Base-by-base conservation (phyloP, 495 filamentous ascomycete species). In the Annulohypoxylon nitens region DNA sequence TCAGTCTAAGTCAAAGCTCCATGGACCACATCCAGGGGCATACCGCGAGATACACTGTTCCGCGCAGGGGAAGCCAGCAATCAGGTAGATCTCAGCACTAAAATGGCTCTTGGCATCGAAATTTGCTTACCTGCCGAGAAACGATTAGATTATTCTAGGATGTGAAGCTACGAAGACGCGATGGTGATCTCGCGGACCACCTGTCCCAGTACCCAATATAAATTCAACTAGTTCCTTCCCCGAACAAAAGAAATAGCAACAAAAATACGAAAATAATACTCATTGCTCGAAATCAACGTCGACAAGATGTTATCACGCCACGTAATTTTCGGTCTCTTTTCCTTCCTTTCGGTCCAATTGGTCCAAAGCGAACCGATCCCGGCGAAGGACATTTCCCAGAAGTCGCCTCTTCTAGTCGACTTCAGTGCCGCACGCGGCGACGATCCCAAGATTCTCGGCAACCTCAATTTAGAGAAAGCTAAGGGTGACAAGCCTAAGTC, bases 371-470 rank as follows among this genome's bases (percentile, higher is more conserved):
- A 71, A 41, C 55, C 69, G n/a, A 51, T 67, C n/a, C 55, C 55
- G 50, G 25, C 55, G n/a, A 36, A 51, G 12, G 26, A 48, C 1
- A 48, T 12, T 39, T n/a, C 45, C 14, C 53, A 37, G 12, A 39
- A 53, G 34, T 11, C 36, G 10, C 25, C 71, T 47, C 63, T 60
- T n/a, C 59, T 71, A 18, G 50, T 75, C 4, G 68, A 71, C 39
- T 75, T 67, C 57, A 67, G 39, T 25, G 63, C 72, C 16, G 54
- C 57, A 10, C 62, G 51, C 3, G 67, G 72, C 12, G 68, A 75
- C 20, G 72, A 75, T 12, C 72, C 68, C 8, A 70, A 55, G 45
- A 58, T 36, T 36, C 72, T 75, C 14, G 72, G 68, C n/a, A 45
- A 18, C 41, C 67, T 75, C 23, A 75, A 67, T 23, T 58, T 75